Evolutionary conservation across 139 green algal species (phyloP).

Genomic region (Limnomonas spitsbergensis): DNA sequence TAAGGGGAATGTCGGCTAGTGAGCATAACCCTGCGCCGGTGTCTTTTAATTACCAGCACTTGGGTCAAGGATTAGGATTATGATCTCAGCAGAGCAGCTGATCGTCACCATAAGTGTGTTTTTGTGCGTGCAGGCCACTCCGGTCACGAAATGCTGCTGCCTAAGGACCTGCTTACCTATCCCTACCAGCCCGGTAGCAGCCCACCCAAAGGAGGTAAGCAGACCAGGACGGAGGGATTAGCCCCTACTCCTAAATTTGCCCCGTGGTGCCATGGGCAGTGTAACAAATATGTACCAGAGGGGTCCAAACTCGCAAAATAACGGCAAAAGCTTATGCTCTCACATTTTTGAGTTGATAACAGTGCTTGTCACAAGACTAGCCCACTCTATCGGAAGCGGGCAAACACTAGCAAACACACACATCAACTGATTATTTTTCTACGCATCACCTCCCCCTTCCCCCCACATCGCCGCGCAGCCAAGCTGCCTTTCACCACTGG

Average conservation of each 20-base stretch:
- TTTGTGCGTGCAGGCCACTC: neutral
- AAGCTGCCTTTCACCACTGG: neutral
- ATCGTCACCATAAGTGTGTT: too few species aligned
- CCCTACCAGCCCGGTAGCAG: neutral
- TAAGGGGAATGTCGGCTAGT: neutral
- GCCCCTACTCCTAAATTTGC: neutral
- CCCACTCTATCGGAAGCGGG: too few species aligned
- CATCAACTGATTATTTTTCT: neutral
- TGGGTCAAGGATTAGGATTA: too few species aligned
- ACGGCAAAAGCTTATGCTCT: neutral
- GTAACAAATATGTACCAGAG: neutral
- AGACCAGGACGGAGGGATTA: neutral
- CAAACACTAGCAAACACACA: too few species aligned
- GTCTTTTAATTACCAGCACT: neutral
- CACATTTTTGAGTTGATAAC: neutral
- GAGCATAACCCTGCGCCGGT: neutral
- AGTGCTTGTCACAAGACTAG: too few species aligned
- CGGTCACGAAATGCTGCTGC: neutral
- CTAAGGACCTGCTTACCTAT: neutral
- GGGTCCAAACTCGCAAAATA: neutral
- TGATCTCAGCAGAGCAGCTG: too few species aligned
- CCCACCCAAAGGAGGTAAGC: neutral
- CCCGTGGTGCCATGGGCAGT: neutral
- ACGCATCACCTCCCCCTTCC: neutral
- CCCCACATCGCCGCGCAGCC: neutral